Conservation (phyloP, 1,139 yeast species). For the Candida sanyaensis region DNA sequence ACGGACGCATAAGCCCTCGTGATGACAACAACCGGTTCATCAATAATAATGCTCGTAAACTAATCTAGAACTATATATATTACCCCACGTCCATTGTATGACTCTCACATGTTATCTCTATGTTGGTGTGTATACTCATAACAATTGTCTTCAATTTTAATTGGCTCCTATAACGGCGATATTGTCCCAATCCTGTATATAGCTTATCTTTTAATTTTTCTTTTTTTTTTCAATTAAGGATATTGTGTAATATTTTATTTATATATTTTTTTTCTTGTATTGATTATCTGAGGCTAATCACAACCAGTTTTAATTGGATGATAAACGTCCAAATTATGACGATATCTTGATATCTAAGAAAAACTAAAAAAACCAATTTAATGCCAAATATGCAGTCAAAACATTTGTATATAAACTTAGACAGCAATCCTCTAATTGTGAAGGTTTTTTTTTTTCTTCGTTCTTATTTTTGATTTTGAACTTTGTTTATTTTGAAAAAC, state of each 20-base stretch:
- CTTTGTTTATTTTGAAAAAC: not conserved
- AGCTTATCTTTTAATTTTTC: slow-evolving; percentile 13
- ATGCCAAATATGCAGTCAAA: no score
- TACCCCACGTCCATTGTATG: no score
- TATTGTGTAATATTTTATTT: not conserved
- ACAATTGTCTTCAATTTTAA: not conserved
- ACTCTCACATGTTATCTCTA: no score
- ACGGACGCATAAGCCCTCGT: no score
- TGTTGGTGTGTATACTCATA: no score
- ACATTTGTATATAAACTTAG: no score
- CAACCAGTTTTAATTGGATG: not conserved
- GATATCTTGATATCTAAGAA: not conserved
- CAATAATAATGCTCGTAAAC: no score
- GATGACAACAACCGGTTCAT: no score
- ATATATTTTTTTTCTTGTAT: not conserved
- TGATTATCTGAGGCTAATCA: slow-evolving; percentile 5
- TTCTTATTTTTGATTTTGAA: not conserved
- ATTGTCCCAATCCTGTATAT: slow-evolving; percentile 12
- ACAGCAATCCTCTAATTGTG: no score
- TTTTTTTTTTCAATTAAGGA: not conserved
- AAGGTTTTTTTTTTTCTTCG: no score
- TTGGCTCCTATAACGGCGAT: not conserved
- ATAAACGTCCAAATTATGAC: not conserved
- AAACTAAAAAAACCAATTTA: no score
- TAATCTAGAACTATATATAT: no score